Evolutionary conservation across 768 basidiomycete species (phyloP).

Genomic region (Naganishia vaughanmartiniae): DNA sequence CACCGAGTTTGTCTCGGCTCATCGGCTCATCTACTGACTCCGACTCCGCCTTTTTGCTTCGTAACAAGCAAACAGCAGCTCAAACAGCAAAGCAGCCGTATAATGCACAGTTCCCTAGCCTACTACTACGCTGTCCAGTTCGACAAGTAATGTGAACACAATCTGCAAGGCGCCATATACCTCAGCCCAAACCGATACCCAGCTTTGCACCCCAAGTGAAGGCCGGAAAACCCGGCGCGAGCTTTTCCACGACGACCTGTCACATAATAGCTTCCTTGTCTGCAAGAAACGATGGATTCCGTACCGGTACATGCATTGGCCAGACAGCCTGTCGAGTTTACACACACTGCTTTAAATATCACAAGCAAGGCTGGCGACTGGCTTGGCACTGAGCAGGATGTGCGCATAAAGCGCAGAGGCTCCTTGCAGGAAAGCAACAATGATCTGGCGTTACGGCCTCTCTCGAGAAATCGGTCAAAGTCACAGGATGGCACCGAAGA

Average conservation of each 20-base stretch:
- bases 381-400: neutral
- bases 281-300: neutral
- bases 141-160: no score
- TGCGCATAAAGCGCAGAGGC: neutral
- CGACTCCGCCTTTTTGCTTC: no score
- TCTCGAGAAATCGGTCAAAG: neutral
- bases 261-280: neutral
- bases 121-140: no score
- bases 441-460: neutral
- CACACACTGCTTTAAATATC: neutral
- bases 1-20: no score
- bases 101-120: no score
- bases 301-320: neutral
- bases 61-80: no score
- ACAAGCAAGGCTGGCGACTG: neutral
- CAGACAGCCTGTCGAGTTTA: neutral
- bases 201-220: no score
- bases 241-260: neutral
- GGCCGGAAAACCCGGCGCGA: no score
- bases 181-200: no score
- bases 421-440: neutral
- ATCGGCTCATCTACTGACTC: no score
- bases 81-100: no score
- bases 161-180: no score
- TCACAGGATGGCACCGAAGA: neutral